Base-by-base conservation (phyloP, 1,284 basidiomycete genomes). In the Serendipita sp. region DNA sequence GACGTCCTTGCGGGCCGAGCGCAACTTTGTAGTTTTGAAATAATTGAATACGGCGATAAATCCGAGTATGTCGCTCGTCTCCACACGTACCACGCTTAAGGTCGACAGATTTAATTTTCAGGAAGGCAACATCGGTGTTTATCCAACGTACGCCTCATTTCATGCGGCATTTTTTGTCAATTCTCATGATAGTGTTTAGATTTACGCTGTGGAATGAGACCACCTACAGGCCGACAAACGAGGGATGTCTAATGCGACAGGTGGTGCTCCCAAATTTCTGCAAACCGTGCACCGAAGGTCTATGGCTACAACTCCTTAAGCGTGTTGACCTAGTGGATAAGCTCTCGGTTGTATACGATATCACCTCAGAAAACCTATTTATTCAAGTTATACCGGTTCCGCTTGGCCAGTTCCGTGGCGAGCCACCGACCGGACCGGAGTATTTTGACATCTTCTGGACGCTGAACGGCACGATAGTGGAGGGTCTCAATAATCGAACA, bases 181-280 rank as follows among this genome's bases (percentile, higher is more conserved):
- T 63, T 47, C 32, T 13, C 2, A 26, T 61, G 64, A 12, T 61
- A 3, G 60, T 22, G 47, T 47, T 29, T 42, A 87, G 83, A 22
- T 87, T 77, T 69, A 83, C 83, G 0, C 74, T 80, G 30, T 71
- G 73, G 60, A 87, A 88, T 66, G 70, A 72, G 63, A 87, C 84
- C 0, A 78, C 79, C 2, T 88, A 85, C 71, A 79, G 86, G 15
- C 87, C 87, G 42, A 91, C 88, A 2, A 90, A 91, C 68, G 85
- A 90, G 68, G 85, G 83, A 69, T 92, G 90, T 69, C 79, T 92
- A 61, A 92, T 93, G 90, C 84, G 90, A 34, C 76, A 77, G 58
- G 84, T 90, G 60, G 84, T 79, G 38, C 77, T 78, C 0, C 81
- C 83, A 68, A 82, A 83, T 68, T 89, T 91, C 71, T 91, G 89